A percentile compares a stretch with the other conserved stretches of the same genome.
These are phyloP conservation scores for Solanum gandarillasii DNA, from an alignment of 257 asterid species.

Conservation along the genomic window DNA sequence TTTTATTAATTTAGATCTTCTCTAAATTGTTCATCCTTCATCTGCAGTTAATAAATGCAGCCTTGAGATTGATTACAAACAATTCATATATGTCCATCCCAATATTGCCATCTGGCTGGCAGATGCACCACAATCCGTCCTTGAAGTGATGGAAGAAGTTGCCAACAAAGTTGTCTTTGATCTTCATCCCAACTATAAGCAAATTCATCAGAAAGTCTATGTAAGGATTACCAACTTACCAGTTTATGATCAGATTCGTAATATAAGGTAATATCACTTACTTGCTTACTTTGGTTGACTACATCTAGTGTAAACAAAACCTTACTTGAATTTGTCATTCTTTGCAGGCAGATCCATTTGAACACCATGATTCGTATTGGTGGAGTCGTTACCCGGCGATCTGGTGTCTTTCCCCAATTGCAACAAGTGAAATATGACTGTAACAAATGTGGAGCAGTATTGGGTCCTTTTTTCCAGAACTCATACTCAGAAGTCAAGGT, in stretches of 20 bases:
- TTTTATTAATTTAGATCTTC: not conserved
- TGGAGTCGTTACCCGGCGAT: conserved; percentile 91
- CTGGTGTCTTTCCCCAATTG: conserved; percentile 96
- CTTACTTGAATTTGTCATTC: not conserved
- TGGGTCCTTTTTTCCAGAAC: conserved; percentile 97
- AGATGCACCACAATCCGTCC: conserved; percentile 97
- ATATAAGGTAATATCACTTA: conserved; percentile 51
- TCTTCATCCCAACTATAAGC: conserved; percentile 77
- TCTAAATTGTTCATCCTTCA: conserved; percentile 8
- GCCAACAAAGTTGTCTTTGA: conserved; percentile 78
- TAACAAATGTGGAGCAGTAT: conserved; percentile 72
- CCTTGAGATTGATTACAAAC: conserved; percentile 95
- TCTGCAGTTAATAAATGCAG: conserved; percentile 88
- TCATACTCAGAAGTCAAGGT: conserved; percentile 95
- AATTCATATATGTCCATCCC: conserved; percentile 72
- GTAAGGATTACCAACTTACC: conserved; percentile 93
- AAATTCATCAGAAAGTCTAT: conserved; percentile 77
- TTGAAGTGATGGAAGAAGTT: conserved; percentile 98
- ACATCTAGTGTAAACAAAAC: not conserved
- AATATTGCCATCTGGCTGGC: conserved; percentile 99
- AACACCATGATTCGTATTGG: conserved; percentile 97
- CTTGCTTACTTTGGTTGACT: not conserved
- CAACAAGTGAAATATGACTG: conserved; percentile 97
- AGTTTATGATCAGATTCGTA: conserved; percentile 92
- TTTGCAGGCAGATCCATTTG: conserved; percentile 87